These are phyloP conservation scores for Pisolithus sp. DNA, from an alignment of 768 basidiomycete species.

Conservation along the genomic window DNA sequence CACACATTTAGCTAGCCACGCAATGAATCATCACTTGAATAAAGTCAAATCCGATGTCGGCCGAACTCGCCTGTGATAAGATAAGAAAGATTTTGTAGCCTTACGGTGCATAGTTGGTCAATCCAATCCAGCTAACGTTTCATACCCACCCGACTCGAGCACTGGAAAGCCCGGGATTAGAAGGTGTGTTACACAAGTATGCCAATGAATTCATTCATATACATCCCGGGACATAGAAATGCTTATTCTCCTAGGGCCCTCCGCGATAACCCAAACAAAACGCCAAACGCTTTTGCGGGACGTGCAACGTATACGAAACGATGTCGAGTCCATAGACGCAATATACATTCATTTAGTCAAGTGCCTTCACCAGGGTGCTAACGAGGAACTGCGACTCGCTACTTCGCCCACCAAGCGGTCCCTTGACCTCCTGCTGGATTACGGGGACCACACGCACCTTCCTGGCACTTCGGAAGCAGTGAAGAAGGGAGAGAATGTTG, in stretches of 20 bases:
- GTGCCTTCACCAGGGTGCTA: slow-evolving; percentile 38
- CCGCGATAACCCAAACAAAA: slow-evolving; percentile 66
- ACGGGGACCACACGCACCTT: slow-evolving; percentile 71
- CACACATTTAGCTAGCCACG: no score
- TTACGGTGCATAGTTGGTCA: no score
- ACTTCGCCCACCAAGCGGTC: slow-evolving; percentile 42
- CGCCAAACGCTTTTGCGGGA: slow-evolving; percentile 56
- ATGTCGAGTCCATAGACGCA: slow-evolving; percentile 67
- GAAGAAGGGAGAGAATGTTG: slow-evolving; percentile 34
- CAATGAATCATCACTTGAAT: no score
- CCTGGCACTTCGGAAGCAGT: slow-evolving; percentile 35
- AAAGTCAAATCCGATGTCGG: no score
- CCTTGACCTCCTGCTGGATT: slow-evolving; percentile 69
- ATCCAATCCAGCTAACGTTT: no score
- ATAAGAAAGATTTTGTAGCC: no score
- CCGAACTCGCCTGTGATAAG: no score
- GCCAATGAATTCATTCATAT: not conserved
- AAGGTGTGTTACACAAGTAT: not conserved
- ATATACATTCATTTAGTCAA: slow-evolving; percentile 85
- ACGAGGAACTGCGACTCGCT: slow-evolving; percentile 40
- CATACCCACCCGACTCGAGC: no score
- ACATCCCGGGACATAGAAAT: slow-evolving; percentile 33
- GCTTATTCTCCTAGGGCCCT: slow-evolving; percentile 75
- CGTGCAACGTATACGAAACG: slow-evolving; percentile 47
- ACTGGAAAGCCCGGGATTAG: not conserved